Evolutionary conservation across 2,329 filamentous ascomycete genomes (phyloP), one percentile per base, ranked within the genome.

Genomic region (Talaromyces sp.): DNA sequence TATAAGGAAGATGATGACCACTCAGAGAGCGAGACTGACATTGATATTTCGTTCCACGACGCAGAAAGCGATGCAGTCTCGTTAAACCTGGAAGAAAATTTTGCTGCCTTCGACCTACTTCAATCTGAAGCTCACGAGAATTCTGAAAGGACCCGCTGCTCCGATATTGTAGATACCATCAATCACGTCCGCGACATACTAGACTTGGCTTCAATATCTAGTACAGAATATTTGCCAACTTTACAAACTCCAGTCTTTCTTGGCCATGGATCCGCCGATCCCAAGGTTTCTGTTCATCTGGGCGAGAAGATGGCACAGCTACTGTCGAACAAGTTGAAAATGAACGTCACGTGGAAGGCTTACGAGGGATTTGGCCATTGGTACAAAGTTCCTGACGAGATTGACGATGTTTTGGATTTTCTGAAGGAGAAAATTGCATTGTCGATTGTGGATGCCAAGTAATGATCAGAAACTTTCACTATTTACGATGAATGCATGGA

Each of bases 331-430:
- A 19, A 27, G 17, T n/a, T 61, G 49, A 33, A 52, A 15, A 65
- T 67, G 50, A 35, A 67, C 5, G 62, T 65, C n/a, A 67, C 65
- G n/a, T 82, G 78, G 77, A 77, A 77, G 62, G 41, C 67, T 0
- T 85, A 84, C 70, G 33, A 71, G 3, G 74, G 69, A 0, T 72
- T 77, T 37, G 82, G 81, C 0, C 82, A 84, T 66, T 84, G 83
- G 80, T 82, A 83, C 67, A 81, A 78, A 65, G 72, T 82, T 15
- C 81, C 81, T 0, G 79, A 84, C 52, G 79, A 82, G 67, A 79
- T 83, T 65, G 78, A 84, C 67, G 80, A 84, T 69, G 78, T 83
- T 58, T 68, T 77, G 8, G 54, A 69, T 0, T 82, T 81, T 61
- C 63, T 75, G 35, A 56, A 68, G 35, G 62, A 66, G 19, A 72